phyloP scores from a whole-genome alignment of 371 early-diverging fungal genomes.

The Lichtheimia ramosa region DNA sequence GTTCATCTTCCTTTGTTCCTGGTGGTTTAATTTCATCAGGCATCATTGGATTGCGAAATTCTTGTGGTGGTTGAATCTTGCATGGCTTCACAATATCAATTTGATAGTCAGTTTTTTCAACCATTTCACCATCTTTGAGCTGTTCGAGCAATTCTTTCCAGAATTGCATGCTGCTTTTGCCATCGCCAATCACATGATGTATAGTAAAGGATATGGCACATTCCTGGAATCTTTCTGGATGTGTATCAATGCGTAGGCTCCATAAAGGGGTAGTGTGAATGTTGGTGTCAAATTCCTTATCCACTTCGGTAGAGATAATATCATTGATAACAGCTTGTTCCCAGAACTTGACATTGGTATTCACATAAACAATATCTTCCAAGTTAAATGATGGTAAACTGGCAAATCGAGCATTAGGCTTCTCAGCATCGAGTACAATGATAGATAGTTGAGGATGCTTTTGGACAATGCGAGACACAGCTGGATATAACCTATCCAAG shows the following conservation, averaged over 20 bases:
- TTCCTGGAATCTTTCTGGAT: conserved; percentile 8
- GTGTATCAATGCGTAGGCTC: conserved; percentile 23
- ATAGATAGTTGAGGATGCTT: conserved; percentile 25
- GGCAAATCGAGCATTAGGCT: conserved; percentile 23
- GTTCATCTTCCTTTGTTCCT: not conserved
- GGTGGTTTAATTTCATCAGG: not conserved
- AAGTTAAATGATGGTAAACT: conserved; percentile 24
- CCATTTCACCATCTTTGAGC: conserved; percentile 11
- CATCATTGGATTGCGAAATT: conserved; percentile 13
- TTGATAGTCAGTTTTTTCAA: not conserved
- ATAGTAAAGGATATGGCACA: conserved; percentile 16
- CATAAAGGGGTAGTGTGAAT: conserved; percentile 29
- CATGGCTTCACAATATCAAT: not conserved
- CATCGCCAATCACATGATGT: conserved; percentile 38
- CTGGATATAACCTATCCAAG: conserved; percentile 14
- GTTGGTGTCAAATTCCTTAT: conserved; percentile 26
- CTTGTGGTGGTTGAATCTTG: conserved; percentile 21
- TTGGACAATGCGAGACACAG: conserved; percentile 21
- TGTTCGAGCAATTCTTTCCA: conserved; percentile 25
- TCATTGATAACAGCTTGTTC: conserved; percentile 4
- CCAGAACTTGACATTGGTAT: conserved; percentile 9
- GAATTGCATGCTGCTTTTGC: conserved; percentile 31
- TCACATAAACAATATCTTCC: conserved; percentile 11
- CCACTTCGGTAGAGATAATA: conserved; percentile 13
- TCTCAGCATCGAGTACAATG: conserved; percentile 15